Conservation (phyloP, 306 rosid genomes). For the Ormosia semicastrata region DNA sequence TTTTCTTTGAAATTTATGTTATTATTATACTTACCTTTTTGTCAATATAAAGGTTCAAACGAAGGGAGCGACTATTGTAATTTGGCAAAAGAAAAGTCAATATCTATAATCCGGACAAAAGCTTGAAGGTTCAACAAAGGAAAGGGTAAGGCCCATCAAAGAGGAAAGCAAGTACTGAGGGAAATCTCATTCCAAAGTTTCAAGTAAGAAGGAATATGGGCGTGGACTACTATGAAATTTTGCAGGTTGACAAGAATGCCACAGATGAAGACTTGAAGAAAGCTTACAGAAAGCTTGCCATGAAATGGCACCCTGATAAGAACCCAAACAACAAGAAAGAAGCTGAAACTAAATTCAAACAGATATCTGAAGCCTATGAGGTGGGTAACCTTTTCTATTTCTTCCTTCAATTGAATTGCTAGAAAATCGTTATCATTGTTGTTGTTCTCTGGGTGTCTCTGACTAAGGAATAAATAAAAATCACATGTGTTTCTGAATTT, state of each 20-base stretch:
- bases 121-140: no score
- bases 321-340: constrained; percentile 78
- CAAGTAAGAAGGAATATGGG: constrained; percentile 48
- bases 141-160: no score
- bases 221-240: constrained; percentile 69
- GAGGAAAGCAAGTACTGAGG: no score
- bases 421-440: not conserved
- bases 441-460: not conserved
- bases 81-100: no score
- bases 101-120: no score
- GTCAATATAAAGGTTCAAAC: no score
- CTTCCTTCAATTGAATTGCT: not conserved
- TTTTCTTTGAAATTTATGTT: no score
- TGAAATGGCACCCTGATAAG: constrained; percentile 98
- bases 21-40: no score
- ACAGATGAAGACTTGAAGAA: constrained; percentile 83
- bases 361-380: constrained; percentile 91
- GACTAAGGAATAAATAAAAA: not conserved
- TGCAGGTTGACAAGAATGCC: constrained; percentile 77
- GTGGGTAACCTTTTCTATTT: constrained; percentile 15
- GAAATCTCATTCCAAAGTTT: not conserved
- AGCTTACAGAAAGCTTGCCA: constrained; percentile 84
- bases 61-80: no score
- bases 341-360: constrained; percentile 77
- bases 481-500: not conserved